phyloP scores from a whole-genome alignment of 169 alveolate genomes.

The Nephromyces sp. region DNA sequence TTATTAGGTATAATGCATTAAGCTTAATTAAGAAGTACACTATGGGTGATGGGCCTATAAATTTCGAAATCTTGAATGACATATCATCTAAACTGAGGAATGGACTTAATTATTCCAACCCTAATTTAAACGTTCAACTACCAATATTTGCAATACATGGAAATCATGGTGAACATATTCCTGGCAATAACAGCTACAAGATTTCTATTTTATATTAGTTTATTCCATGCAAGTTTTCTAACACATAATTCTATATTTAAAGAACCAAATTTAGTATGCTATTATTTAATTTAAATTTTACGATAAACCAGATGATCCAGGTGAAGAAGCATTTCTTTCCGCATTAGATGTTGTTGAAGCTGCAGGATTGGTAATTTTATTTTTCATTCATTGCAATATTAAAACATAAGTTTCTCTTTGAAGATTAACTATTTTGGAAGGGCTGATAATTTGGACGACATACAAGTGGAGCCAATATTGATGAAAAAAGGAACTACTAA shows the following conservation, averaged over 20 bases:
- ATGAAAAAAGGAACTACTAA: slow-evolving; percentile 72
- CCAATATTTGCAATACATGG: slow-evolving; percentile 49
- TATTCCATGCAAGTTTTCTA: background rate
- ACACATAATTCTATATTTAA: background rate
- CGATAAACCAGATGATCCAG: slow-evolving; percentile 37
- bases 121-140: slow-evolving; percentile 54
- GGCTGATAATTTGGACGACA: slow-evolving; percentile 61
- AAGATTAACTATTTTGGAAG: slow-evolving; percentile 74
- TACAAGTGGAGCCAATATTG: slow-evolving; percentile 67
- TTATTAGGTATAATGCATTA: slow-evolving; percentile 26
- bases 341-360: slow-evolving; percentile 49
- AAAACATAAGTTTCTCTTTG: background rate
- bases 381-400: background rate
- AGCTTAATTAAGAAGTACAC: slow-evolving; percentile 33
- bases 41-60: slow-evolving; percentile 49
- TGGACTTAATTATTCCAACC: slow-evolving; percentile 48
- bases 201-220: background rate
- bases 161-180: slow-evolving; percentile 42
- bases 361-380: slow-evolving; percentile 57
- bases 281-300: background rate
- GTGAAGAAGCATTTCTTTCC: slow-evolving; percentile 43
- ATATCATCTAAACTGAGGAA: slow-evolving; percentile 4
- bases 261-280: no score
- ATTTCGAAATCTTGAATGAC: slow-evolving; percentile 26
- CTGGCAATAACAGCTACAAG: background rate